These are phyloP conservation scores for Punica granatum DNA, from an alignment of 345 rosid species.

Conservation along the genomic window DNA sequence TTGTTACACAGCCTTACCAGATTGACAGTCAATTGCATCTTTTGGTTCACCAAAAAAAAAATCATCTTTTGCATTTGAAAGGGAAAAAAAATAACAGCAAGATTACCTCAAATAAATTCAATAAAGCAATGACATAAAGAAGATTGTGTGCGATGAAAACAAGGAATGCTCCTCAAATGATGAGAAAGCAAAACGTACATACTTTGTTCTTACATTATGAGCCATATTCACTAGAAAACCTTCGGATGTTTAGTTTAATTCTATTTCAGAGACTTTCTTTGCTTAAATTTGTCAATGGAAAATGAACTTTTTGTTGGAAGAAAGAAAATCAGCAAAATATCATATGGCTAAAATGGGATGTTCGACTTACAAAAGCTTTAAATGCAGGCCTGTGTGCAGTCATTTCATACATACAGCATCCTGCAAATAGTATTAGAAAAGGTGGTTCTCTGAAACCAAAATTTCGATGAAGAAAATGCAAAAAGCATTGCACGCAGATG, in stretches of 20 bases:
- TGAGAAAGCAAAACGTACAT: not conserved
- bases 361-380: constrained; percentile 83
- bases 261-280: not conserved
- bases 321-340: not conserved
- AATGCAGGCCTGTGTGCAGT: constrained; percentile 84
- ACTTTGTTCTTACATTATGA: not conserved
- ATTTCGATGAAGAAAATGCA: constrained; percentile 1
- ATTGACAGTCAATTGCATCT: no score
- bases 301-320: not conserved
- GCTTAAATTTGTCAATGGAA: not conserved
- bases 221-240: not conserved
- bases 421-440: constrained; percentile 28
- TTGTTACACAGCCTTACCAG: no score
- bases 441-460: constrained; percentile 7
- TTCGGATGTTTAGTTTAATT: not conserved
- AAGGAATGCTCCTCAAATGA: no score
- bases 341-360: not conserved
- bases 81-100: no score
- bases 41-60: no score
- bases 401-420: constrained; percentile 97
- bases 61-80: no score
- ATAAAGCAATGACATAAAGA: no score
- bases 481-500: constrained; percentile 2
- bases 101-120: no score
- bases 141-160: no score